Percentiles rank a stretch among this genome's conserved stretches.
Evolutionary conservation across 805 yeast genomes (phyloP).

Genomic region (Yueomyces sinensis): DNA sequence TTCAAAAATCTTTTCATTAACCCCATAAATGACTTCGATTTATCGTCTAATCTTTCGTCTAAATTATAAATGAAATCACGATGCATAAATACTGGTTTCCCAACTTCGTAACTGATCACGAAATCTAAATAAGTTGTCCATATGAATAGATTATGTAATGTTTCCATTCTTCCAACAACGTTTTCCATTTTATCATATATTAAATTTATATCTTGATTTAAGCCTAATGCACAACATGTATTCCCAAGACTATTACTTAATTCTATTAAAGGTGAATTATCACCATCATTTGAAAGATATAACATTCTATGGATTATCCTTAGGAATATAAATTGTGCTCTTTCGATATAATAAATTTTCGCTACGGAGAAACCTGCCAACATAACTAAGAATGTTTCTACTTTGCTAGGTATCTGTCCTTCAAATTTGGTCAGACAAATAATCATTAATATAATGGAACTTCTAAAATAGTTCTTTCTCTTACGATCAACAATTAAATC

Average conservation of each 20-base stretch:
- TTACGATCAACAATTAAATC: conserved; percentile 3
- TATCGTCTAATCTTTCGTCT: conserved; percentile 1
- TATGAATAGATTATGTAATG: conserved; percentile 17
- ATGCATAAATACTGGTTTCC: conserved; percentile 10
- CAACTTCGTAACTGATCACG: conserved; percentile 13
- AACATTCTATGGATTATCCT: conserved; percentile 8
- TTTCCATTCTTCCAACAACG: conserved; percentile 9
- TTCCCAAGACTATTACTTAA: conserved; percentile 7
- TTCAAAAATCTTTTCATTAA: conserved; percentile 7
- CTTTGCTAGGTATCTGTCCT: conserved; percentile 7
- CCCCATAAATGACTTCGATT: conserved; percentile 2
- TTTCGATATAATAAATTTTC: conserved; percentile 15
- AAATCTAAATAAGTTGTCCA: conserved; percentile 16
- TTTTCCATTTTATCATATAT: conserved; percentile 7
- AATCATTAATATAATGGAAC: conserved; percentile 14
- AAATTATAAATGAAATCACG: conserved; percentile 1
- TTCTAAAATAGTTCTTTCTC: conserved; percentile 12
- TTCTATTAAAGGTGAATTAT: conserved; percentile 11
- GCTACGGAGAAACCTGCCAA: conserved; percentile 11
- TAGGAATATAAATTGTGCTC: conserved; percentile 18
- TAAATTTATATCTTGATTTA: conserved; percentile 10
- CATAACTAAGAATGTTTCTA: conserved; percentile 9
- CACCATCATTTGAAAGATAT: conserved; percentile 9
- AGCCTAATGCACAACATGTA: conserved; percentile 12
- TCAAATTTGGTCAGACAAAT: conserved; percentile 8